These are phyloP conservation scores for Trichaptum fuscoviolaceum DNA, from an alignment of 768 basidiomycete species.

Conservation along the genomic window DNA sequence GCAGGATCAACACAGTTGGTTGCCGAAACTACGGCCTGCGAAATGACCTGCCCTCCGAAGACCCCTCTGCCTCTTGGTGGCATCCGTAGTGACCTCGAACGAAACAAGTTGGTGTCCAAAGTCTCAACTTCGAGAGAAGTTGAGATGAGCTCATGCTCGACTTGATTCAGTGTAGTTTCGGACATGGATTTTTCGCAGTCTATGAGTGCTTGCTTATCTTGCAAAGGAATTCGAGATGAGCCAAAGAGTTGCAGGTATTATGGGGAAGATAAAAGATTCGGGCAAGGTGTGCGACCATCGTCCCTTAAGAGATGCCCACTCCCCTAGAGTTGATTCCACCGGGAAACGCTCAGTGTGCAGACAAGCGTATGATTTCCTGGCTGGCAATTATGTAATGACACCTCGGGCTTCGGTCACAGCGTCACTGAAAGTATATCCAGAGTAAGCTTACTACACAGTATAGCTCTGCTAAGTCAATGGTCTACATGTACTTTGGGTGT, in stretches of 20 bases:
- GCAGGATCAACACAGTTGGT: conserved; percentile 65
- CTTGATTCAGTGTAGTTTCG: conserved; percentile 35
- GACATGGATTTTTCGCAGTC: conserved; percentile 21
- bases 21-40: conserved; percentile 78
- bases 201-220: neutral
- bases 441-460: neutral
- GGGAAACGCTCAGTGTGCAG: neutral
- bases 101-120: conserved; percentile 71
- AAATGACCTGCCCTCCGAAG: conserved; percentile 87
- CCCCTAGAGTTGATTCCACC: neutral
- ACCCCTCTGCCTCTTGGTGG: conserved; percentile 64
- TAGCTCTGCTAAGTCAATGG: neutral
- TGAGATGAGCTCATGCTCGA: conserved; percentile 64
- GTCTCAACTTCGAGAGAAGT: conserved; percentile 74
- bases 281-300: neutral
- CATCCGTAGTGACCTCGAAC: conserved; percentile 68
- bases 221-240: too few species aligned
- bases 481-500: too few species aligned
- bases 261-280: neutral
- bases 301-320: too few species aligned
- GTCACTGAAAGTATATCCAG: too few species aligned
- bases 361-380: neutral
- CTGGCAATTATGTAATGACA: neutral
- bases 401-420: neutral
- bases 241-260: neutral